Evolutionary conservation across 768 basidiomycete genomes (phyloP).

Genomic region (Exidia glandulosa): DNA sequence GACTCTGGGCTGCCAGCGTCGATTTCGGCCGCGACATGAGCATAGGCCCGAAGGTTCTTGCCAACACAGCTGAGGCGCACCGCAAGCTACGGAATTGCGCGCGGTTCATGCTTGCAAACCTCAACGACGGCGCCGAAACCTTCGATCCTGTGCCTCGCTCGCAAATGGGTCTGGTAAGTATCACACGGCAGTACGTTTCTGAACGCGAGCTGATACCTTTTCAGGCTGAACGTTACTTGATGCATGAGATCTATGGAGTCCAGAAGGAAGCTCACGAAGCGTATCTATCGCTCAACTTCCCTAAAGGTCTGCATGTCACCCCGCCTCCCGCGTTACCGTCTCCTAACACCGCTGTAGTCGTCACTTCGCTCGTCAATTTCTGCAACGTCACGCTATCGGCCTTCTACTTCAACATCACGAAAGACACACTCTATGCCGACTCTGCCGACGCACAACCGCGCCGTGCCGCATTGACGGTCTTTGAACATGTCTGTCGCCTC

Average conservation of each 20-base stretch:
- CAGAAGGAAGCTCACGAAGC: conserved; percentile 56
- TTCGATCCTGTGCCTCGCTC: conserved; percentile 26
- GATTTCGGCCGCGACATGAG: conserved; percentile 86
- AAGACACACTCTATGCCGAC: conserved; percentile 81
- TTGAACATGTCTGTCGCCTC: conserved; percentile 45
- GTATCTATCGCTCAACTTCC: conserved; percentile 70
- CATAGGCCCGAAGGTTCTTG: conserved; percentile 66
- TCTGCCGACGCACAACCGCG: conserved; percentile 39
- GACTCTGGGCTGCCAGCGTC: conserved; percentile 85
- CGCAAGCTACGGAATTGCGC: conserved; percentile 80
- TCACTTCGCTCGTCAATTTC: conserved; percentile 63
- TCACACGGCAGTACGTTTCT: background rate
- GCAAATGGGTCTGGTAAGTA: conserved; percentile 55
- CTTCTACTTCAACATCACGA: conserved; percentile 84
- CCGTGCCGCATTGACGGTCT: conserved; percentile 53
- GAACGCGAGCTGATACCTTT: conserved; percentile 3
- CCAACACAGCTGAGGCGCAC: conserved; percentile 62
- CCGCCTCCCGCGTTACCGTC: background rate
- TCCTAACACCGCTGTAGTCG: conserved; percentile 40
- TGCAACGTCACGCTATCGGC: conserved; percentile 78
- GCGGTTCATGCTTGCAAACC: conserved; percentile 77
- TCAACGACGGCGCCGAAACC: conserved; percentile 28
- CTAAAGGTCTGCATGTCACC: conserved; percentile 45
- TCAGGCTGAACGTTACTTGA: conserved; percentile 75
- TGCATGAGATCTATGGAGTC: conserved; percentile 70